These are phyloP conservation scores for Hygrocybe coccinea DNA, from an alignment of 768 basidiomycete species.

Conservation along the genomic window DNA sequence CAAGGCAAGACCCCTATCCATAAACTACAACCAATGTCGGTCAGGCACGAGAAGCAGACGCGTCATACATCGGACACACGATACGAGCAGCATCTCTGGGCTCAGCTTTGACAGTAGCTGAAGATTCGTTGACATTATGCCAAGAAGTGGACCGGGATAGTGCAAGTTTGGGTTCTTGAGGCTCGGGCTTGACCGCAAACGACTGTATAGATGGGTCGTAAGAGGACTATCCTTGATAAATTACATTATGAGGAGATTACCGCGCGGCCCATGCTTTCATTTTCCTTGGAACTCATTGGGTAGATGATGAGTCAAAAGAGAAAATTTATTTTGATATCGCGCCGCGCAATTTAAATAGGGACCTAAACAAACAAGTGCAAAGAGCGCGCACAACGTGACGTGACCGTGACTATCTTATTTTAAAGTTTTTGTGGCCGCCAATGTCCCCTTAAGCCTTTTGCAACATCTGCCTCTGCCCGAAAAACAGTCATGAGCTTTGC, in stretches of 20 bases:
- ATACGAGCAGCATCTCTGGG: slow-evolving; percentile 24
- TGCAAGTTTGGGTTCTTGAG: slow-evolving; percentile 15
- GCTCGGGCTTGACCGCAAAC: slow-evolving; percentile 27
- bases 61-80: slow-evolving; percentile 14
- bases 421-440: slow-evolving; percentile 63
- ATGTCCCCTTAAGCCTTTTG: slow-evolving; percentile 49
- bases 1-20: slow-evolving; percentile 26
- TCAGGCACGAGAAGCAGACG: neutral
- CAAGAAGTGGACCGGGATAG: slow-evolving; percentile 3
- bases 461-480: slow-evolving; percentile 60
- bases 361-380: neutral
- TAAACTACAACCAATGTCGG: slow-evolving; percentile 14
- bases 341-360: too few species aligned
- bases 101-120: slow-evolving; percentile 29
- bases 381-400: neutral
- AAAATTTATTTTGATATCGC: too few species aligned
- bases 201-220: neutral
- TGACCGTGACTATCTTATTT: neutral
- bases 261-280: slow-evolving; percentile 11
- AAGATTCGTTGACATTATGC: neutral
- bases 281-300: slow-evolving; percentile 17
- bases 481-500: slow-evolving; percentile 23
- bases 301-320: neutral
- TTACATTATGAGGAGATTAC: neutral
- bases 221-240: neutral